These are phyloP conservation scores for Silene conica DNA, from an alignment of 148 eudicot genomes.

Conservation along the genomic window DNA sequence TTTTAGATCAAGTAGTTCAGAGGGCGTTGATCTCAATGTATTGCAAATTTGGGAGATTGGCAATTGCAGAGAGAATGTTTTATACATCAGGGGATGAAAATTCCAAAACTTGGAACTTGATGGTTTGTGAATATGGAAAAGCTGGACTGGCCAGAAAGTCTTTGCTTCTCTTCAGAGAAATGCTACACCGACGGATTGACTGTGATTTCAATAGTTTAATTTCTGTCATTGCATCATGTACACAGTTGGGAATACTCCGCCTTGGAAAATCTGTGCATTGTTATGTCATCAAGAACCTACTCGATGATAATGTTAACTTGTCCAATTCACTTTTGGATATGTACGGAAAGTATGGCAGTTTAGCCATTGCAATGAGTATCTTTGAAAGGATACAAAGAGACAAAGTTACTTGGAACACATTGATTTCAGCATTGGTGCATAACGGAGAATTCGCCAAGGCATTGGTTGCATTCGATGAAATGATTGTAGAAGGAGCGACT, in stretches of 20 bases:
- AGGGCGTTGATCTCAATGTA: conserved; percentile 66
- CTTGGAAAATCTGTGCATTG: conserved; percentile 63
- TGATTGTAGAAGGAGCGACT: conserved; percentile 42
- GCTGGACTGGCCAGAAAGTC: conserved; percentile 37
- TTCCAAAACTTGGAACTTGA: conserved; percentile 53
- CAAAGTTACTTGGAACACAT: conserved; percentile 53
- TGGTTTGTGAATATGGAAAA: conserved; percentile 50
- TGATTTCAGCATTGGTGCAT: conserved; percentile 47
- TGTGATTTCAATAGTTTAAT: conserved; percentile 37
- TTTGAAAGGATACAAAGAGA: conserved; percentile 42
- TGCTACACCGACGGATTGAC: conserved; percentile 38
- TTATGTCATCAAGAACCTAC: conserved; percentile 34
- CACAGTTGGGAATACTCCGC: conserved; percentile 31
- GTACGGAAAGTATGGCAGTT: conserved; percentile 51
- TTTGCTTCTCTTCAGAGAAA: conserved; percentile 43
- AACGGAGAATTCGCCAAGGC: conserved; percentile 39
- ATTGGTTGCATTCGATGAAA: conserved; percentile 40
- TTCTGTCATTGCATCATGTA: conserved; percentile 55
- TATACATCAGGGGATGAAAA: conserved; percentile 27
- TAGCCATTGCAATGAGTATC: conserved; percentile 38
- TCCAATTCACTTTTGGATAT: conserved; percentile 60
- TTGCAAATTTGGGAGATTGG: conserved; percentile 46
- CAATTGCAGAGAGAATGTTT: conserved; percentile 43
- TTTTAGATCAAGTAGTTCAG: conserved; percentile 32
- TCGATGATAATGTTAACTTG: conserved; percentile 37